Evolutionary conservation across 306 rosid genomes (phyloP).

Genomic region (Corylus heterophylla): DNA sequence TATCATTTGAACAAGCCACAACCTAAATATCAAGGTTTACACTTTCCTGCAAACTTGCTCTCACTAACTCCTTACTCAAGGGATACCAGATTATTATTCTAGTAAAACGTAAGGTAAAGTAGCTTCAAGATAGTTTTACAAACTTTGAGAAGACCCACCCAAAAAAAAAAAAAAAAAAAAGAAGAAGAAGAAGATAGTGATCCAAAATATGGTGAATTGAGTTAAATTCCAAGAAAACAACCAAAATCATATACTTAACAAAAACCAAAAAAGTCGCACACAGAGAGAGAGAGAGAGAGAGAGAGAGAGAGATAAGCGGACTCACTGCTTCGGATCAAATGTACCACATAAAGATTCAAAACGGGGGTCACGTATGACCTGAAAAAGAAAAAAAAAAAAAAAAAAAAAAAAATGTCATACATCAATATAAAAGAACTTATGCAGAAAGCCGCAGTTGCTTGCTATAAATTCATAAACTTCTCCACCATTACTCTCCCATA

Average conservation of each 20-base stretch:
- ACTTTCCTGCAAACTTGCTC: background rate
- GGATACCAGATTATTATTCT: background rate
- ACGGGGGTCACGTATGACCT: constrained; percentile 78
- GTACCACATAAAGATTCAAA: constrained; percentile 78
- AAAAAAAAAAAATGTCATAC: constrained; percentile 21
- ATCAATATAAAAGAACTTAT: too few relatives aligned
- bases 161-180: background rate
- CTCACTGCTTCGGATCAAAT: constrained; percentile 67
- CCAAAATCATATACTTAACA: background rate
- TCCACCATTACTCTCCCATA: background rate
- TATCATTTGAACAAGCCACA: background rate
- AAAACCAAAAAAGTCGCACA: background rate
- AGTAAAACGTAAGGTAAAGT: background rate
- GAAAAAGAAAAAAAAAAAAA: constrained; percentile 29
- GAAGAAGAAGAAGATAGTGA: background rate
- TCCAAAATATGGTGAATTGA: too few relatives aligned
- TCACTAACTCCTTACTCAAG: background rate
- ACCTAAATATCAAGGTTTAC: background rate
- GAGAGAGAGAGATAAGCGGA: background rate
- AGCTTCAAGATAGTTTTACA: background rate
- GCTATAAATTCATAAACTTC: background rate
- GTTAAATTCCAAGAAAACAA: background rate
- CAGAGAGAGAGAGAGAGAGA: background rate
- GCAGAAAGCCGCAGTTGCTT: background rate
- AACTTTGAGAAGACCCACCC: background rate